Conservation (phyloP, 306 rosid genomes). For the Vigna trinervia region DNA sequence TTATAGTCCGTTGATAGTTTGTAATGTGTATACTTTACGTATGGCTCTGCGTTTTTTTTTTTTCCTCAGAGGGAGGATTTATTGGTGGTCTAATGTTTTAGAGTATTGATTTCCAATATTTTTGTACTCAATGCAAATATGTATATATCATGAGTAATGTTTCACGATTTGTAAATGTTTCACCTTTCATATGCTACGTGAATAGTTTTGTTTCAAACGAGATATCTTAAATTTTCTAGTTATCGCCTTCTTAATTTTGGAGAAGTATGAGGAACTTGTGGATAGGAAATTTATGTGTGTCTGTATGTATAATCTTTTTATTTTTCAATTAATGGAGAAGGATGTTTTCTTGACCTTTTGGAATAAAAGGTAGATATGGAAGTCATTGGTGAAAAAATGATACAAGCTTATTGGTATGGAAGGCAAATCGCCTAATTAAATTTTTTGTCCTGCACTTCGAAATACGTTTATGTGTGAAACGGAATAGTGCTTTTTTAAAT, state of each 20-base stretch:
- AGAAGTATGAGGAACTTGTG: not conserved
- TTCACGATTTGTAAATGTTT: not conserved
- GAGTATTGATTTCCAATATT: not conserved
- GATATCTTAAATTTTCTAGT: not conserved
- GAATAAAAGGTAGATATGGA: not conserved
- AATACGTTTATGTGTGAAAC: not conserved
- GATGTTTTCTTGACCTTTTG: not conserved
- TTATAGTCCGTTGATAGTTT: slow-evolving; percentile 25
- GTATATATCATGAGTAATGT: not conserved
- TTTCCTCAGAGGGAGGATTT: not conserved
- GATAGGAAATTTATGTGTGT: not conserved
- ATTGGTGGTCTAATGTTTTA: not conserved
- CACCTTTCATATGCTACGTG: not conserved
- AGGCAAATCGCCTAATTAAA: not conserved
- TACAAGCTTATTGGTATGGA: not conserved
- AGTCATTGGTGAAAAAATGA: not conserved
- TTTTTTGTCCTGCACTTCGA: not conserved
- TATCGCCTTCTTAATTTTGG: not conserved
- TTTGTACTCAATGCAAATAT: slow-evolving; percentile 16
- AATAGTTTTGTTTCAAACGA: not conserved
- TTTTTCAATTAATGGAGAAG: not conserved
- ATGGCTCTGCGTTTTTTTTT: not conserved
- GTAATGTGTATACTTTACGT: not conserved
- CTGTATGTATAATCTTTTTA: too few species aligned
- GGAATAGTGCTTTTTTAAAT: not conserved